Base-by-base conservation (phyloP, 1,139 yeast species). In the Arxiozyma slooffiae region DNA sequence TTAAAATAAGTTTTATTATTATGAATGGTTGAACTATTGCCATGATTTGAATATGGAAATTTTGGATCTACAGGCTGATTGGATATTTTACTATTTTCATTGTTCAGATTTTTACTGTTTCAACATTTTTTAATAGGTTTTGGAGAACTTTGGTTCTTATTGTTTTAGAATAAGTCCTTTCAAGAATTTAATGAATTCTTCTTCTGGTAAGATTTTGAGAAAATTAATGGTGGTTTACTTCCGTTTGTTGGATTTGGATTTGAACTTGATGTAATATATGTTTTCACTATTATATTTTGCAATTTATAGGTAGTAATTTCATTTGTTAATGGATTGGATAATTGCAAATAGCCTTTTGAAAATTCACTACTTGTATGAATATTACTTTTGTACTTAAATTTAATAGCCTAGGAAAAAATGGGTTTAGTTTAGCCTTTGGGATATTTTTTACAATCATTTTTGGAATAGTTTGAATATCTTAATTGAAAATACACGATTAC, bases 401-500 rank as follows among this genome's bases (percentile, higher is more conserved):
- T 1, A 39, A 38, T 18, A 22, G 24, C 21, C 41, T 38, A 39
- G 17, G 26, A 21, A 30, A 38, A 21, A 34, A 18, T 18, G 20
- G 45, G 20, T 42, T 34, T 14, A 20, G 8, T 11, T 17, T 40
- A 22, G 30, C n/a, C 11, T 30, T 9, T 4, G 14, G n/a, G 21
- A 30, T 30, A 17, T 34, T 46, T 20, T 46, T 34, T n/a, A 38
- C 30, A 34, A 23, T 41, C 11, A 20, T 34, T 18, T 24, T 26
- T 14, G 21, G 30, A 23, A 17, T 18, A 4, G 26, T 20, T 17
- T 34, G 17, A 14, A 36, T 30, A 40, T 57, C 67, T 49, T 63
- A 67, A 48, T 63, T 67, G 7, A 60, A 67, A 18, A 65, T 51
- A 46, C 63, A 65, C 1, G 68, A 65, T 48, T 59, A 65, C 37